These are phyloP conservation scores for Penicillium verrucosum DNA, from an alignment of 2,329 filamentous ascomycete genomes.

Conservation along the genomic window DNA sequence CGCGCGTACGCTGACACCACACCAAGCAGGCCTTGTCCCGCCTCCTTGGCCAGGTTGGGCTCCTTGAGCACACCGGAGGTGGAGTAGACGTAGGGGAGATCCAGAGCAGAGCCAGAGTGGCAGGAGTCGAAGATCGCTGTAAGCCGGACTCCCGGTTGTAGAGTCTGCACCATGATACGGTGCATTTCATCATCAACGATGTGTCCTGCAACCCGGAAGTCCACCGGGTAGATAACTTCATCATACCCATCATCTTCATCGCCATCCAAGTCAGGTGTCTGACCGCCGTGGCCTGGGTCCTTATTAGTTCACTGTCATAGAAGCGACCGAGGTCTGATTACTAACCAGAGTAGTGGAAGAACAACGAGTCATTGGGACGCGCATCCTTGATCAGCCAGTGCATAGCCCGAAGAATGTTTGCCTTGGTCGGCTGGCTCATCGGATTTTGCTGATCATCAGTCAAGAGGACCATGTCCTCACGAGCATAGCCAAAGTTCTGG, in stretches of 20 bases:
- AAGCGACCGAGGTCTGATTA: neutral
- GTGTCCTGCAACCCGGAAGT: conserved; percentile 66
- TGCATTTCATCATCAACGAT: conserved; percentile 80
- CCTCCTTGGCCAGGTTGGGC: conserved; percentile 65
- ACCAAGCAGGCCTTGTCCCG: conserved; percentile 61
- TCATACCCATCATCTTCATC: conserved; percentile 76
- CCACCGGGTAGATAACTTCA: conserved; percentile 75
- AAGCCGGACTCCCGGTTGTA: conserved; percentile 76
- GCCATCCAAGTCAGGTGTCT: conserved; percentile 69
- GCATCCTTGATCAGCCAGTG: conserved; percentile 97
- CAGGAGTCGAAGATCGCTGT: conserved; percentile 69
- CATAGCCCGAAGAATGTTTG: conserved; percentile 93
- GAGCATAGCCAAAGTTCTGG: conserved; percentile 84
- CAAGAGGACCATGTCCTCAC: conserved; percentile 94
- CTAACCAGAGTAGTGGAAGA: conserved; percentile 94
- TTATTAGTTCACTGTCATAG: conserved; percentile 9
- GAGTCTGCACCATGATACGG: conserved; percentile 68
- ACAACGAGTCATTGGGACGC: conserved; percentile 85
- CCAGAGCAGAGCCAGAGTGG: conserved; percentile 64
- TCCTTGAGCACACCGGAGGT: conserved; percentile 67
- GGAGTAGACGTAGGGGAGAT: conserved; percentile 65
- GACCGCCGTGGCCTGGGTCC: conserved; percentile 65
- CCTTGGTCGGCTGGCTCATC: conserved; percentile 95
- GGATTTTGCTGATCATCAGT: conserved; percentile 97
- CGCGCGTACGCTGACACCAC: conserved; percentile 74